Base-by-base conservation (phyloP, 108 stramenopile genomes). In the Tribonema minus region DNA sequence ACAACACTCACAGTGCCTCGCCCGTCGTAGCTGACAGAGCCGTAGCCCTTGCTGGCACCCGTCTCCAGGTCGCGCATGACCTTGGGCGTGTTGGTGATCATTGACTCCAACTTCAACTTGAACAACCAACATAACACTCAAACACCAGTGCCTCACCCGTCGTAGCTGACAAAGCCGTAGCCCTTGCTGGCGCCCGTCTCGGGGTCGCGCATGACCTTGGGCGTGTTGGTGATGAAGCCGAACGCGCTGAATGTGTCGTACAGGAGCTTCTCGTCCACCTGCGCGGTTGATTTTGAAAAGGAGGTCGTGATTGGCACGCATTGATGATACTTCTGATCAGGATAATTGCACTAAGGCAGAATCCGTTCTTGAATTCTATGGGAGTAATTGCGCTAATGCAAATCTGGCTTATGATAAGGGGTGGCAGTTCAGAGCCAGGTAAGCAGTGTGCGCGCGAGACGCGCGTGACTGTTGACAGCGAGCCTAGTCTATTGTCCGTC, bases 191-290 rank as follows among this genome's bases (percentile, higher is more conserved):
- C 72, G 67, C 90, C 90, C 41, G 92, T 93, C 38, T 86, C 90
- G 40, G 84, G 91, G 76, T 95, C 95, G 37, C 92, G 84, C 90
- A 91, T 91, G 54, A 96, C 87, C 70, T 92, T 88, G 5, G 97
- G 94, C 4, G 94, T 92, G 59, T 86, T 70, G n/a, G 92, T 90
- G 60, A 99, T 84, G 15, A 88, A 92, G 15, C 98, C 98, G 87
- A 99, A 99, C 2, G 97, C 93, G 4, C 88, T 88, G 77, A 99
- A 99, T 4, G 97, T 98, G 84, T 99, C 98, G 72, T 96, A 92
- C 65, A 99, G 78, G 68, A 98, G 76, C 83, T 97, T 95, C 83
- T 99, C 98, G 74, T 97, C 95, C 54, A 96, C 97, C 46, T 54
- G 46, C n/a, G n/a, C n/a, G n/a, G n/a, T n/a, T n/a, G n/a, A n/a